These are phyloP conservation scores for Caulochytrium protostelioides DNA, from an alignment of 371 early-diverging fungal species.

Conservation along the genomic window DNA sequence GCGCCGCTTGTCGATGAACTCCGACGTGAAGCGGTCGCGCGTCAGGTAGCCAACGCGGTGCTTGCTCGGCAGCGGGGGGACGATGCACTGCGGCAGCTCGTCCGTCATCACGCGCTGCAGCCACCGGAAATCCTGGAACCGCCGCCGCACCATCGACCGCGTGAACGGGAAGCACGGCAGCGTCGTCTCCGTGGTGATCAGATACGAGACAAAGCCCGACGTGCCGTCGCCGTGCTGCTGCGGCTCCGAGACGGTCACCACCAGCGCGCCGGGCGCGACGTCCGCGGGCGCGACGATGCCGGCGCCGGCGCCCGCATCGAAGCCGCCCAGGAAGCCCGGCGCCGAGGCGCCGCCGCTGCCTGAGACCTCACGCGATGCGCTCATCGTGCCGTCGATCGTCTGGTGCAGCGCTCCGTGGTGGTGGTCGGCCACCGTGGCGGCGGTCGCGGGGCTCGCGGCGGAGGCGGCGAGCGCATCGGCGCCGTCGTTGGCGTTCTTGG, in stretches of 20 bases:
- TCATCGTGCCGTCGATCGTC: too few species aligned
- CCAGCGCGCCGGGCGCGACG: too few species aligned
- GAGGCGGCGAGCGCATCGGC: too few species aligned
- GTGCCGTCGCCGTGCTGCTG: slow-evolving; percentile 67
- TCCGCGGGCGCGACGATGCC: too few species aligned
- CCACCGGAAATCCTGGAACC: slow-evolving; percentile 85
- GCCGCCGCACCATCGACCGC: slow-evolving; percentile 38
- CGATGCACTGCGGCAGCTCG: slow-evolving; percentile 53
- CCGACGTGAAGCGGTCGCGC: slow-evolving; percentile 69
- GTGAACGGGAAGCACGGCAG: slow-evolving; percentile 25
- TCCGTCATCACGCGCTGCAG: slow-evolving; percentile 46
- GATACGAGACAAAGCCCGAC: slow-evolving; percentile 55
- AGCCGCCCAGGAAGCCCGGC: too few species aligned
- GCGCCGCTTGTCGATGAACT: slow-evolving; percentile 66
- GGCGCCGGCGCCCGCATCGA: too few species aligned
- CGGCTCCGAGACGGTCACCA: slow-evolving; percentile 50
- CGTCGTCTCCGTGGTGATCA: slow-evolving; percentile 52
- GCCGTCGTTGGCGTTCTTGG: too few species aligned
- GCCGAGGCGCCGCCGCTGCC: too few species aligned
- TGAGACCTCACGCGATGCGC: too few species aligned
- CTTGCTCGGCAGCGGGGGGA: slow-evolving; percentile 80
- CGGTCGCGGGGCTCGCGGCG: too few species aligned
- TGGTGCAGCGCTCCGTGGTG: too few species aligned
- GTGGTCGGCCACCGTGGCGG: too few species aligned
- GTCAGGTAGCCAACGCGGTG: slow-evolving; percentile 77